phyloP scores from a whole-genome alignment of 116 monocot species.

The Zostera marina region DNA sequence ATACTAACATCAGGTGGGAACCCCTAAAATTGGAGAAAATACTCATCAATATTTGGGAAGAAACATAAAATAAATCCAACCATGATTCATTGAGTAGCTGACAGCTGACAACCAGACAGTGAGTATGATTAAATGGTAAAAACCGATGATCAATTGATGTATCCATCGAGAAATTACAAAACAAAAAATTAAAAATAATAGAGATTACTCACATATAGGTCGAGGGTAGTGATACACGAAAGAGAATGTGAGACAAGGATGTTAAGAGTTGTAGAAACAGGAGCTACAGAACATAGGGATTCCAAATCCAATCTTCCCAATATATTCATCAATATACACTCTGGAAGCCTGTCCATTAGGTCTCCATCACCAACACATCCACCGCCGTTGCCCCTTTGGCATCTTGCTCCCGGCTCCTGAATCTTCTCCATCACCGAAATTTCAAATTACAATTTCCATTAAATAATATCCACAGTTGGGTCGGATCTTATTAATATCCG shows the following conservation, averaged over 20 bases:
- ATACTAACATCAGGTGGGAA: slow-evolving; percentile 32
- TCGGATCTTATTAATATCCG: no score
- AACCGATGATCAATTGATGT: no score
- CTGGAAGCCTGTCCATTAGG: slow-evolving; percentile 11
- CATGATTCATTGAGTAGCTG: no score
- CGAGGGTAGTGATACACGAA: slow-evolving; percentile 8
- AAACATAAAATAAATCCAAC: not conserved
- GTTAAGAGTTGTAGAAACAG: slow-evolving; percentile 11
- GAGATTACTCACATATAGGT: slow-evolving; percentile 15
- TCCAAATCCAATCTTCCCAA: slow-evolving; percentile 14
- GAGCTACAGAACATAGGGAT: slow-evolving; percentile 14
- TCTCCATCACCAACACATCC: not conserved
- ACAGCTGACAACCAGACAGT: no score
- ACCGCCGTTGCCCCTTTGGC: not conserved
- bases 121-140: no score
- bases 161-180: not conserved
- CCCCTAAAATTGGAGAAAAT: slow-evolving; percentile 16
- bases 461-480: no score
- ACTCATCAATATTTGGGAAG: not conserved
- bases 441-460: no score
- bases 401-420: no score
- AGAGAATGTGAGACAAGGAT: slow-evolving; percentile 5
- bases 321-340: slow-evolving; percentile 9
- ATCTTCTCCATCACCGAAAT: not conserved
- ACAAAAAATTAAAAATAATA: not conserved